phyloP scores from a whole-genome alignment of 345 rosid species.

The Conringia planisiliqua region DNA sequence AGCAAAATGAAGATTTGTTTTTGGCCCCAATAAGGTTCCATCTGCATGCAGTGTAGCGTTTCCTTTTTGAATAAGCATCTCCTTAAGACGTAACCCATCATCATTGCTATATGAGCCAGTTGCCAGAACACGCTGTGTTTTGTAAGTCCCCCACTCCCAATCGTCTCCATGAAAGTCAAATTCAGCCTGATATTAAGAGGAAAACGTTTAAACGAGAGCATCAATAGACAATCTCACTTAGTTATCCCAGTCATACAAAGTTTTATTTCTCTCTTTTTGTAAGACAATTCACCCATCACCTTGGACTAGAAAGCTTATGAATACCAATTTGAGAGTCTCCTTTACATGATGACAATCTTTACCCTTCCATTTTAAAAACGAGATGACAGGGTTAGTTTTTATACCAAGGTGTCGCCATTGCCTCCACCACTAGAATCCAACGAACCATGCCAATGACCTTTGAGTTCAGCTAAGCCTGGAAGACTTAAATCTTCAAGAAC shows the following conservation, averaged over 20 bases:
- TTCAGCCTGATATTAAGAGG: slow-evolving; percentile 66
- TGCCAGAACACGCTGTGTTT: slow-evolving; percentile 82
- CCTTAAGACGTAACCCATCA: slow-evolving; percentile 91
- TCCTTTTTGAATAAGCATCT: slow-evolving; percentile 88
- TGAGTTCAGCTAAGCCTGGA: slow-evolving; percentile 93
- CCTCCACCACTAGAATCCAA: slow-evolving; percentile 99
- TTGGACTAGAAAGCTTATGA: not conserved
- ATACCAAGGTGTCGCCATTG: slow-evolving; percentile 96
- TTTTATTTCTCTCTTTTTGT: not conserved
- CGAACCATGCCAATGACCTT: slow-evolving; percentile 92
- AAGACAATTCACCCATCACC: not conserved
- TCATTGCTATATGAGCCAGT: slow-evolving; percentile 92
- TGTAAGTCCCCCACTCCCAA: slow-evolving; percentile 99
- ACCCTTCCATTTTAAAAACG: slow-evolving; percentile 2
- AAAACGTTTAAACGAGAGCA: not conserved
- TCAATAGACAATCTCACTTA: not conserved
- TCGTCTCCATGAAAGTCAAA: slow-evolving; percentile 97
- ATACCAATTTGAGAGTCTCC: not conserved
- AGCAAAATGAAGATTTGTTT: slow-evolving; percentile 94
- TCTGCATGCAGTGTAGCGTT: slow-evolving; percentile 97
- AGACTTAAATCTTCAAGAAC: slow-evolving; percentile 72
- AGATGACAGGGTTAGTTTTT: not conserved
- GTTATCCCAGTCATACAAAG: not conserved
- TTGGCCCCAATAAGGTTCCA: slow-evolving; percentile 87
- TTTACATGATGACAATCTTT: not conserved